Base-by-base conservation (phyloP, 2,329 filamentous ascomycete species). In the Phaeosphaeria sp. region DNA sequence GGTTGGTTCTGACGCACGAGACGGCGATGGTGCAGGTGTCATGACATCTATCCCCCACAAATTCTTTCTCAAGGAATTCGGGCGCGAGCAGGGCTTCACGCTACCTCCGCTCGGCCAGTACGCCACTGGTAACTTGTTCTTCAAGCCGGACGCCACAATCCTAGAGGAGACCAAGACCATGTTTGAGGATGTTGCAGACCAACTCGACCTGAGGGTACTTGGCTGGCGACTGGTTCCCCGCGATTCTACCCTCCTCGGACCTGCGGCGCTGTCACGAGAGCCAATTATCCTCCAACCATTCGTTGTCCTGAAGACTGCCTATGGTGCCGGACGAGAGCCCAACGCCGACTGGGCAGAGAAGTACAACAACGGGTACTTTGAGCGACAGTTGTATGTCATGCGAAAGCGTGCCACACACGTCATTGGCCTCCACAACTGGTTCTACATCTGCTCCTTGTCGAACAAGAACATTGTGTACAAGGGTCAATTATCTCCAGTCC, bases 381-480 rank as follows among this genome's bases (percentile, higher is more conserved):
- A 98, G 83, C 88, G 90, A 72, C 94, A 97, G 82, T 85, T 99
- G 54, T 99, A 94, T 79, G 86, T 98, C 62, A 87, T 99, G 68
- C 90, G 94, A 76, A 99, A 99, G 85, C 91, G 93, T 72, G 90
- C 93, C 53, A 97, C 93, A 48, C 93, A 97, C 82, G 90, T 92
- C 72, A 95, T 97, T 76, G 93, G 94, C 59, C 86, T 97, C 55
- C 92, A 96, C 80, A 97, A 97, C 80, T 98, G 94, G 94, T 98
- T 98, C 84, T 98, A 98, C 79, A 85, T 98, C 58, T 98, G 94
- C 85, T 97, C 93, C 50, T 82, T 98, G 67, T 95, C 89, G 79
- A 97, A 97, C 88, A 93, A 93, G 82, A 98, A 98, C 83, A 98
- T 98, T 80, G 92, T 98, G 59, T 98, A 98, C 86, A 98, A 98